Evolutionary conservation across 805 yeast genomes (phyloP).

Genomic region (Saturnispora mendoncae): DNA sequence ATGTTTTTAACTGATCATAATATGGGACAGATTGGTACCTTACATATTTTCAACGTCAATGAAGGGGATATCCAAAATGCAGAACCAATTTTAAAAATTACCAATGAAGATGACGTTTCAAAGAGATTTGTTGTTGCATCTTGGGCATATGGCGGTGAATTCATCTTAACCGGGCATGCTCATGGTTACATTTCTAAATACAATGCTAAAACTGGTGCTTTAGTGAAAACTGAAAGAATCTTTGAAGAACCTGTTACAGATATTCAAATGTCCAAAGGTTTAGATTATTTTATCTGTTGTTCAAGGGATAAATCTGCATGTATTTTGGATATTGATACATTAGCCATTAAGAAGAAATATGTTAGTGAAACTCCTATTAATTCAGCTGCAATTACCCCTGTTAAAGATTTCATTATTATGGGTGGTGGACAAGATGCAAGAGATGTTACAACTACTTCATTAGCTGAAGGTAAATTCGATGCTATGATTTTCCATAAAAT

Average conservation of each 20-base stretch:
- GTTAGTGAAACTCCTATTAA: constrained; percentile 90
- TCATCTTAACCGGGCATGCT: constrained; percentile 78
- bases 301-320: constrained; percentile 86
- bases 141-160: constrained; percentile 70
- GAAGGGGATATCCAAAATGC: constrained; percentile 37
- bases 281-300: constrained; percentile 82
- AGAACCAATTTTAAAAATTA: constrained; percentile 52
- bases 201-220: constrained; percentile 67
- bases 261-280: constrained; percentile 80
- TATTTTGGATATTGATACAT: constrained; percentile 67
- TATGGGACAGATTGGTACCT: constrained; percentile 80
- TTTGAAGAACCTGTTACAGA: constrained; percentile 82
- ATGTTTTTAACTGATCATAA: constrained; percentile 82
- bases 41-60: constrained; percentile 56
- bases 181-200: constrained; percentile 80
- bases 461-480: constrained; percentile 92
- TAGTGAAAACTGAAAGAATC: constrained; percentile 45
- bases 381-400: constrained; percentile 89
- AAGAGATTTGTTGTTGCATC: constrained; percentile 70
- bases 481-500: constrained; percentile 93
- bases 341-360: constrained; percentile 64
- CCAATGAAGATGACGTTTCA: constrained; percentile 39
- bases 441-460: constrained; percentile 95
- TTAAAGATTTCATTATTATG: constrained; percentile 81
- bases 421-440: constrained; percentile 99